These are phyloP conservation scores for Breviolum minutum DNA, from an alignment of 73 alveolate genomes.

Conservation along the genomic window DNA sequence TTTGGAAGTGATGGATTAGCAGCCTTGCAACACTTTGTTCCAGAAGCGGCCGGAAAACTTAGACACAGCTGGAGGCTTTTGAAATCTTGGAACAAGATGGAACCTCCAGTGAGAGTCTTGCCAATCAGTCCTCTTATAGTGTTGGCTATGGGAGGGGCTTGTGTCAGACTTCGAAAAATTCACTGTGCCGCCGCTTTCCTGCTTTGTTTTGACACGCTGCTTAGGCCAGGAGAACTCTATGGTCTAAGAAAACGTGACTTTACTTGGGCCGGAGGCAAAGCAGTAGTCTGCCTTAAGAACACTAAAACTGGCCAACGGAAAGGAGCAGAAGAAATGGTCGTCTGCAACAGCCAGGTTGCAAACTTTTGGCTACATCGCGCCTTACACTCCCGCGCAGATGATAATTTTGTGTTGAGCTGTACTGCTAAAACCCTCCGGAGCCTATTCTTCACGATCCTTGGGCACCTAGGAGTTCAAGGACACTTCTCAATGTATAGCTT, in stretches of 20 bases:
- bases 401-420: neutral
- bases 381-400: neutral
- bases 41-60: neutral
- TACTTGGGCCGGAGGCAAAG: neutral
- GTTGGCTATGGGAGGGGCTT: neutral
- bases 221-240: neutral
- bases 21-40: conserved; percentile 4
- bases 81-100: neutral
- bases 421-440: neutral
- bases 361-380: neutral
- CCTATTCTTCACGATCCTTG: neutral
- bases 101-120: neutral
- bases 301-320: neutral
- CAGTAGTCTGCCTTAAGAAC: neutral
- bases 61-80: neutral
- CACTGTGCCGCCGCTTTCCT: neutral
- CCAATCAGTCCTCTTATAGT: neutral
- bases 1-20: neutral
- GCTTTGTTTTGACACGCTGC: neutral
- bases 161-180: neutral
- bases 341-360: neutral
- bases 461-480: neutral
- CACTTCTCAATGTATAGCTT: neutral
- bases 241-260: neutral
- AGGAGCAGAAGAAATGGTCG: neutral